Base-by-base conservation (phyloP, 352 stramenopile species). In the Globisporangium emineosum region DNA sequence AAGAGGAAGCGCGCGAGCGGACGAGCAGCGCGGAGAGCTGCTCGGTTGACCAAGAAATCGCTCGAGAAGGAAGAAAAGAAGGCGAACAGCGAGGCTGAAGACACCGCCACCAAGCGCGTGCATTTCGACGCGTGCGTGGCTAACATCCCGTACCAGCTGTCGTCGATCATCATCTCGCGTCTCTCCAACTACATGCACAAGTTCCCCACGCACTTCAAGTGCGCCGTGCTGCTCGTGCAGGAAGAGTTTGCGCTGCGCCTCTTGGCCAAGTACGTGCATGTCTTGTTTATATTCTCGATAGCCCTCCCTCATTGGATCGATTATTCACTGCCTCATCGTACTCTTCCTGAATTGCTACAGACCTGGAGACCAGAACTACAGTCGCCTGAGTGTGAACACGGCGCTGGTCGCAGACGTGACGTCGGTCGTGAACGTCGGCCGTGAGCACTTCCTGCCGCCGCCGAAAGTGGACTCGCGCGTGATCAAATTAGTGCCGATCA, bases 111-210 rank as follows among this genome's bases (percentile, higher is more conserved):
- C 25, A 58, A 43, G 5, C 67, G 62, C 42, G 30, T 65, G 54
- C 62, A 57, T 17, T 82, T 93, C 33, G 81, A 94, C 62, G 82
- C 82, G 35, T 92, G 83, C 23, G 86, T 94, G 5, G 88, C 88
- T 53, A 96, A 96, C 62, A 91, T 96, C 42, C 88, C 88, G 65
- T 96, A 96, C 69, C 82, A 96, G 43, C 76, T 96, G 43, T 94
- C 86, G 60, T 96, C 88, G 1, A 70, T 92, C 23, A 81, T 96
- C 56, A 74, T 96, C 47, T 89, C 78, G 27, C 70, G 85, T 25
- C 72, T 96, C 8, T 81, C 74, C n/a, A 90, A 61, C 65, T 89
- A 91, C 69, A 87, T 91, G 75, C 76, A 83, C 59, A 65, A 66
- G 23, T 88, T 83, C 57, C 74, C 81, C 0, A 70, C 71, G 27